Percentiles rank a stretch among this genome's conserved stretches.
These are phyloP conservation scores for Dentiscutata heterogama DNA, from an alignment of 371 early-diverging fungal species.

Conservation along the genomic window DNA sequence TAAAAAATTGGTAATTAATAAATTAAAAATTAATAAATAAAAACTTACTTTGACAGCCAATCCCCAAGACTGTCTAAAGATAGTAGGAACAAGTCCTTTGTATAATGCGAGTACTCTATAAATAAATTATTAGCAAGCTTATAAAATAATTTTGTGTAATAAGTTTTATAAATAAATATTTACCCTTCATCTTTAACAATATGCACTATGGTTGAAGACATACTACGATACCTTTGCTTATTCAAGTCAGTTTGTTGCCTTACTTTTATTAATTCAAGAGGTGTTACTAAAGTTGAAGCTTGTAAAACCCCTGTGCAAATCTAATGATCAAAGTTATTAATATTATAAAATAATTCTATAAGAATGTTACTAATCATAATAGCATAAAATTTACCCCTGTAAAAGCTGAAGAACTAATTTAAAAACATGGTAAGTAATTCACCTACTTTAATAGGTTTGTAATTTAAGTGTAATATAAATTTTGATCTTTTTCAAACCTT, in stretches of 20 bases:
- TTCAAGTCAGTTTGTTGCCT: slow-evolving; percentile 64
- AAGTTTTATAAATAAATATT: neutral
- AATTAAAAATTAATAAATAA: neutral
- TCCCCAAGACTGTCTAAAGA: slow-evolving; percentile 51
- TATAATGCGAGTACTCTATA: slow-evolving; percentile 59
- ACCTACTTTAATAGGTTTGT: neutral
- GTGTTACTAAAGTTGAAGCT: slow-evolving; percentile 64
- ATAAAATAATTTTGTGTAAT: neutral
- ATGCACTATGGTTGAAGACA: slow-evolving; percentile 56
- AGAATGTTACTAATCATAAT: neutral
- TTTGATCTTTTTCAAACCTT: neutral
- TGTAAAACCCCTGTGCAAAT: slow-evolving; percentile 66
- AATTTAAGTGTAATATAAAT: neutral
- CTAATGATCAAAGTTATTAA: neutral
- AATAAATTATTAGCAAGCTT: neutral
- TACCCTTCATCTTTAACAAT: slow-evolving; percentile 63
- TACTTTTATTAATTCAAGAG: slow-evolving; percentile 64
- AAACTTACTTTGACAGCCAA: slow-evolving; percentile 56
- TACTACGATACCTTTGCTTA: slow-evolving; percentile 57
- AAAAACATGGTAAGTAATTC: neutral
- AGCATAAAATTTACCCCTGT: slow-evolving; percentile 51
- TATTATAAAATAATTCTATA: neutral
- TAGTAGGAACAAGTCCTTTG: slow-evolving; percentile 62
- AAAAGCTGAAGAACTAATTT: slow-evolving; percentile 60
- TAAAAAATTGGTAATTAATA: neutral